Percentiles rank a stretch among this genome's conserved stretches.
These are phyloP conservation scores for Pseudogymnoascus sp. DNA, from an alignment of 2,329 filamentous ascomycete genomes.

Conservation along the genomic window DNA sequence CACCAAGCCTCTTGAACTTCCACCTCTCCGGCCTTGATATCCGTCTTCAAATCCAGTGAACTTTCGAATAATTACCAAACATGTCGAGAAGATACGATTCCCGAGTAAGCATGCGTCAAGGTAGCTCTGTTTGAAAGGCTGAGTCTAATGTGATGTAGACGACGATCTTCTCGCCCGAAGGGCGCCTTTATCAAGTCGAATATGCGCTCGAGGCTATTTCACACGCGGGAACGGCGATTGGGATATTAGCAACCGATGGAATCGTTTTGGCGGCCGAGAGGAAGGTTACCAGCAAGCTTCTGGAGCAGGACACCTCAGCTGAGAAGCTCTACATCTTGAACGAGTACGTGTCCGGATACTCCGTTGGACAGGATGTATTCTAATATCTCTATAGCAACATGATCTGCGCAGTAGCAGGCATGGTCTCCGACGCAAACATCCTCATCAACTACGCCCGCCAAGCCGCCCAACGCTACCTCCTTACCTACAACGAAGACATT, in stretches of 20 bases:
- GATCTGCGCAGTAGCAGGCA: constrained; percentile 98
- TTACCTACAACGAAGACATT: constrained; percentile 99
- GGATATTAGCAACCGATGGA: constrained; percentile 94
- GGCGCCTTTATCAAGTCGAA: constrained; percentile 97
- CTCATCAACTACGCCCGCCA: constrained; percentile 99
- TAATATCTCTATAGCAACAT: constrained; percentile 65
- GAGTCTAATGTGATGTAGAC: constrained; percentile 51
- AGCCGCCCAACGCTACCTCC: constrained; percentile 92
- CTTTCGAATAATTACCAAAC: constrained; percentile 25
- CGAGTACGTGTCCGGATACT: constrained; percentile 54
- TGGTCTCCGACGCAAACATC: constrained; percentile 99
- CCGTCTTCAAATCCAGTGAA: constrained; percentile 5
- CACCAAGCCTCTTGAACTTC: background rate
- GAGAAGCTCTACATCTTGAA: constrained; percentile 99
- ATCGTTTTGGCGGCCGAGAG: constrained; percentile 96
- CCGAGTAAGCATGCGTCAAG: constrained; percentile 54
- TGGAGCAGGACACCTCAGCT: constrained; percentile 98
- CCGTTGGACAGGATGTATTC: constrained; percentile 10
- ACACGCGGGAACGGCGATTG: constrained; percentile 92
- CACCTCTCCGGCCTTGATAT: constrained; percentile 12
- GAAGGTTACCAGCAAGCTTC: constrained; percentile 97
- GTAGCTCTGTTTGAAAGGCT: constrained; percentile 8
- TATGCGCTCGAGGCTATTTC: constrained; percentile 99
- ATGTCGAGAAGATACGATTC: constrained; percentile 99
- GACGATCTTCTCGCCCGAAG: constrained; percentile 99